Base-by-base conservation (phyloP, 768 basidiomycete species). In the Hortiboletus flavorubellus region DNA sequence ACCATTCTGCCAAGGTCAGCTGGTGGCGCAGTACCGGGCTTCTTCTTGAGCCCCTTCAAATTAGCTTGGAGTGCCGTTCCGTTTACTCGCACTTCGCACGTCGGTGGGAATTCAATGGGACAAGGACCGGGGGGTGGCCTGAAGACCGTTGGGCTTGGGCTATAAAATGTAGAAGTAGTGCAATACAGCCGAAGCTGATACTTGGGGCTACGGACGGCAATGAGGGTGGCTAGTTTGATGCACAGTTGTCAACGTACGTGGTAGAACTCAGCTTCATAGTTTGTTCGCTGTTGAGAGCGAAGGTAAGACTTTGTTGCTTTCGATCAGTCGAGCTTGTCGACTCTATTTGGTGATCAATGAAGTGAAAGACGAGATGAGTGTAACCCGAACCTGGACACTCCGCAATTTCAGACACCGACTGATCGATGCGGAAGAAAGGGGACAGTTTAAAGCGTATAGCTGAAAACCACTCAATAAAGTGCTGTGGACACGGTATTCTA, bases 41-140 rank as follows among this genome's bases (percentile, higher is more conserved):
- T 94, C 78, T 97, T 97, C 80, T 97, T 97, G 68, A 96, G 73
- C 5, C 94, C 94, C 69, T 93, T 93, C 59, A 93, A 70, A 68
- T 87, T 94, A 37, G 87, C 91, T 18, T 75, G 75, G 31, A 96
- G 73, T 51, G 82, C 78, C 3, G 76, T 76, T 51, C 74, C 78
- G 70, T 97, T 96, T 38, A 95, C 83, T 65, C 91, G 87, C 48
- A 95, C 87, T 81, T 97, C 93, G 67, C 90, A 93, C 9, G 90
- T 90, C 8, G 87, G 84, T 23, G 93, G 93, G 62, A 96, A 97
- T 76, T 97, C 93, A 46, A 96, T 83, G 5, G 83, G 89, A 65
- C 89, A 91, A 16, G 83, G 82, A 16, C 74, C 68, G 42, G 72
- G 62, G 53, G 71, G 75, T 6, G 80, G 70, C 48, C 87, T 76